phyloP scores from a whole-genome alignment of 1,139 yeast species.

The Torulaspora globosa region DNA sequence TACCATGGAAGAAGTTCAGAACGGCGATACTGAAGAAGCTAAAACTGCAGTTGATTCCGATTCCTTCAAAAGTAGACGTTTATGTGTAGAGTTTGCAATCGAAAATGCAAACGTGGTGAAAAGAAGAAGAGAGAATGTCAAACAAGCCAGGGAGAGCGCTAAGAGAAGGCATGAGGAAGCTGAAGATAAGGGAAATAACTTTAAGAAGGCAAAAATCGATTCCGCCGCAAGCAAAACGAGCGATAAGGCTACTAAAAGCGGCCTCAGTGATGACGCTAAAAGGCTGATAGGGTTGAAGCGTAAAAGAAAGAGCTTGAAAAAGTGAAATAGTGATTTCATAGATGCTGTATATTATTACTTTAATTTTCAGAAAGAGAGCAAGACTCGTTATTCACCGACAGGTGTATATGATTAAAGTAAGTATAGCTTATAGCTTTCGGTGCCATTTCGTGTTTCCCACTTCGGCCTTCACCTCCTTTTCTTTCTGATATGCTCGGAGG shows the following conservation, averaged over 20 bases:
- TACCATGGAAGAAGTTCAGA: slow-evolving; percentile 60
- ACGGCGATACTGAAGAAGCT: slow-evolving; percentile 71
- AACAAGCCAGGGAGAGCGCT: slow-evolving; percentile 44
- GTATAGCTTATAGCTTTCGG: too few species aligned
- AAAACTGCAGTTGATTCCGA: slow-evolving; percentile 50
- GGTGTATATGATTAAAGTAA: background rate
- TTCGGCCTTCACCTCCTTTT: slow-evolving; percentile 24
- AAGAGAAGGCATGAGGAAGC: slow-evolving; percentile 38
- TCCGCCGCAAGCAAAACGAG: slow-evolving; percentile 28
- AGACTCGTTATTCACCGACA: background rate
- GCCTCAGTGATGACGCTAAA: slow-evolving; percentile 52
- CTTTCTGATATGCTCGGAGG: slow-evolving; percentile 31
- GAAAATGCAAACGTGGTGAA: slow-evolving; percentile 92
- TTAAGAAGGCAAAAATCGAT: slow-evolving; percentile 23
- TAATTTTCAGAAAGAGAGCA: background rate
- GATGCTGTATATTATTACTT: background rate
- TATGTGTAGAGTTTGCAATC: slow-evolving; percentile 92
- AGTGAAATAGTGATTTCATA: slow-evolving; percentile 32
- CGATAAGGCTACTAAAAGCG: slow-evolving; percentile 39
- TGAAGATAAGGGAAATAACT: slow-evolving; percentile 16
- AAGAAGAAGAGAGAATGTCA: slow-evolving; percentile 73
- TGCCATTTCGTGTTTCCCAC: too few species aligned
- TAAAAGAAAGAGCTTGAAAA: slow-evolving; percentile 51
- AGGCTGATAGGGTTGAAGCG: slow-evolving; percentile 66
- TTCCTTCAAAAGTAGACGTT: slow-evolving; percentile 58